These are phyloP conservation scores for Dioscorea dumetorum DNA, from an alignment of 106 monocot genomes.

Conservation along the genomic window DNA sequence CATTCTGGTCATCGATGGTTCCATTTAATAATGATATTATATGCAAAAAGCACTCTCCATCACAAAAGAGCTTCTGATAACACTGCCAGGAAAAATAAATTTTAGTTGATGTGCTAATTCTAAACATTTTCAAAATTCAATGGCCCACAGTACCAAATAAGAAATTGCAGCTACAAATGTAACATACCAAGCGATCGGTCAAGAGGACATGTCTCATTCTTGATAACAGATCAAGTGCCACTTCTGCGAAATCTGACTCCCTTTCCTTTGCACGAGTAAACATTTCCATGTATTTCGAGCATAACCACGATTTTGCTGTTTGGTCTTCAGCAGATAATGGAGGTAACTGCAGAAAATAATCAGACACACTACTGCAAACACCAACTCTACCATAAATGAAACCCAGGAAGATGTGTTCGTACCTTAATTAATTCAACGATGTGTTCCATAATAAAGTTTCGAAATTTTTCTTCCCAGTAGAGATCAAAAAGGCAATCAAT, in stretches of 20 bases:
- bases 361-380: background rate
- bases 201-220: constrained; percentile 77
- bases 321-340: constrained; percentile 54
- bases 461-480: constrained; percentile 76
- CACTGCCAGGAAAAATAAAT: constrained; percentile 30
- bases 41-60: constrained; percentile 93
- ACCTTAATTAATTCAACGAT: constrained; percentile 79
- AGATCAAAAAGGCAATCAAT: constrained; percentile 88
- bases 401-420: background rate
- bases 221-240: constrained; percentile 82
- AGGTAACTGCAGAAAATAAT: constrained; percentile 46
- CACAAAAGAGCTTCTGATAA: constrained; percentile 84
- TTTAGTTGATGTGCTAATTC: background rate
- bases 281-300: constrained; percentile 82
- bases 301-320: constrained; percentile 63
- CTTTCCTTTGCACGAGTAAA: constrained; percentile 89
- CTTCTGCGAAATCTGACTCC: constrained; percentile 51
- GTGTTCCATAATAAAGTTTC: constrained; percentile 54
- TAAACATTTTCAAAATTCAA: background rate
- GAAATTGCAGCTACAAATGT: too few species aligned
- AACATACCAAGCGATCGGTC: constrained; percentile 55
- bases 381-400: background rate
- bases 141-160: too few species aligned
- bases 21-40: constrained; percentile 93
- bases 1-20: constrained; percentile 62